Evolutionary conservation across 129 eudicot genomes (phyloP).

Genomic region (Chrysanthemum seticuspe): DNA sequence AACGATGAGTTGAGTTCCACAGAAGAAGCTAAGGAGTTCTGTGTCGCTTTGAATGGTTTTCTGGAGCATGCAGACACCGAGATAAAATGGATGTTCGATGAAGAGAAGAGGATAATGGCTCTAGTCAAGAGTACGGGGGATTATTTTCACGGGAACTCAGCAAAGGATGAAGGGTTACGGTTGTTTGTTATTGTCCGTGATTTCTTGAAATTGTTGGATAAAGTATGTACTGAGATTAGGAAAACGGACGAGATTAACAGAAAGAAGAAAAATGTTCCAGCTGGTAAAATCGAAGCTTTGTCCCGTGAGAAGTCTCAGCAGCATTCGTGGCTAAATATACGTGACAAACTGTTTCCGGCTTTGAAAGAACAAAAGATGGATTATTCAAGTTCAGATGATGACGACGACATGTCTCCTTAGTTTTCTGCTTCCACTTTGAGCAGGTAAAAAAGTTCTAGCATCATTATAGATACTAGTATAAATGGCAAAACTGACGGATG

Average conservation of each 20-base stretch:
- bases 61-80: constrained; percentile 54
- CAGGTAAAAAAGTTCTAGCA: constrained; percentile 7
- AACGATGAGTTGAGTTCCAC: constrained; percentile 43
- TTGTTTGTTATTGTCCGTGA: constrained; percentile 67
- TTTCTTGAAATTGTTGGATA: constrained; percentile 63
- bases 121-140: constrained; percentile 72
- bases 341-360: constrained; percentile 58
- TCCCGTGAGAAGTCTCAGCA: constrained; percentile 22
- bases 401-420: constrained; percentile 41
- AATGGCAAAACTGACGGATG: no score
- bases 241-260: constrained; percentile 27
- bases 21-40: constrained; percentile 51
- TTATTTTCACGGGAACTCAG: constrained; percentile 78
- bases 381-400: constrained; percentile 64
- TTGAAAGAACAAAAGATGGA: constrained; percentile 43
- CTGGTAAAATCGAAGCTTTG: constrained; percentile 29
- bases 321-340: constrained; percentile 23
- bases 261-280: constrained; percentile 11
- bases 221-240: constrained; percentile 50
- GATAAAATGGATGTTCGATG: constrained; percentile 49
- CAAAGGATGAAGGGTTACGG: constrained; percentile 68
- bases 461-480: no score
- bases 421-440: constrained; percentile 4
- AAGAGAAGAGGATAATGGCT: constrained; percentile 64
- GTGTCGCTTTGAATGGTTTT: constrained; percentile 36